Evolutionary conservation across 306 rosid species (phyloP).

Genomic region (Citrullus mucosospermus): DNA sequence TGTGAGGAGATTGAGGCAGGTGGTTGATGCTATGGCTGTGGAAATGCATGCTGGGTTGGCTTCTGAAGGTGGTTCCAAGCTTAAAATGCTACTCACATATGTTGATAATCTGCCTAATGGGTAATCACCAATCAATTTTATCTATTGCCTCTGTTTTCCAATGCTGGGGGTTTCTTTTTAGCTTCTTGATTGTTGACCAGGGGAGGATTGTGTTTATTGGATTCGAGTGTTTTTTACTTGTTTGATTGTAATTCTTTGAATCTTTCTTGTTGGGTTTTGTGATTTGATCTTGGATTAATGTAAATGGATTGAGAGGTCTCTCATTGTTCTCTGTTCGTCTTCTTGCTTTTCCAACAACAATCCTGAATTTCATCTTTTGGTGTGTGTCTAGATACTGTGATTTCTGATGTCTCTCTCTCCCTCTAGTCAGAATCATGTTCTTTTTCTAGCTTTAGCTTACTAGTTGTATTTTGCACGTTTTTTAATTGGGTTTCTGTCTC

Average conservation of each 20-base stretch:
- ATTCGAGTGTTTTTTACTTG: background rate
- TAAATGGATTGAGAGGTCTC: background rate
- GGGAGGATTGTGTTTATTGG: background rate
- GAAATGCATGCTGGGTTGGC: conserved; percentile 99
- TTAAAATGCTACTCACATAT: conserved; percentile 88
- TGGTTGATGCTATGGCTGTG: conserved; percentile 91
- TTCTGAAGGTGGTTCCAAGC: conserved; percentile 93
- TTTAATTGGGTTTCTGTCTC: background rate
- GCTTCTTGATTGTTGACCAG: background rate
- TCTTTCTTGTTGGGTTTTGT: background rate
- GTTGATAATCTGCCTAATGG: conserved; percentile 84
- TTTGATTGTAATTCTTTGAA: background rate
- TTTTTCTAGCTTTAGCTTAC: background rate
- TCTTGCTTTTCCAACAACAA: background rate
- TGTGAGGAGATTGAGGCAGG: conserved; percentile 61
- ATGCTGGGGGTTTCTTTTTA: background rate
- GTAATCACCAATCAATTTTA: conserved; percentile 22
- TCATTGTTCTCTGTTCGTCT: background rate
- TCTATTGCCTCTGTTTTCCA: background rate
- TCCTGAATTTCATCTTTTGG: background rate
- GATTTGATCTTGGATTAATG: background rate
- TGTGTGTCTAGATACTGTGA: background rate
- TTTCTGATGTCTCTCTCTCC: background rate
- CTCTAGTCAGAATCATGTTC: background rate
- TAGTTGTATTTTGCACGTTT: background rate